Conservation (phyloP, 1,284 basidiomycete species). For the Microbotryum saponariae region DNA sequence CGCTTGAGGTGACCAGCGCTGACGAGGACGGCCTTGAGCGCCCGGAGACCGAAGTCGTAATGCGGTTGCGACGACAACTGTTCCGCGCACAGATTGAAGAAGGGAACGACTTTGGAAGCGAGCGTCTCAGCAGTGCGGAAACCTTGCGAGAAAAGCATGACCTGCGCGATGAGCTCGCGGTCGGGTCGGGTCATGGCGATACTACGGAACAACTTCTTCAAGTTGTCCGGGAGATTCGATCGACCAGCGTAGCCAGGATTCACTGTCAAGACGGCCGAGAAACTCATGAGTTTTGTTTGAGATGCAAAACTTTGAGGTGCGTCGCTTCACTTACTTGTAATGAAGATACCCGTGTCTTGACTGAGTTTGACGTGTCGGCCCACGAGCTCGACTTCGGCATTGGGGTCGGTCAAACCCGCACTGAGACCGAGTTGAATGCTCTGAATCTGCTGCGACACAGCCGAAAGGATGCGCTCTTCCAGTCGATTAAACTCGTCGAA, state of each 20-base stretch:
- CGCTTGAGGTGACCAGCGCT: conserved; percentile 97
- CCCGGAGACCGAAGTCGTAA: conserved; percentile 98
- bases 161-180: conserved; percentile 95
- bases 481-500: conserved; percentile 84
- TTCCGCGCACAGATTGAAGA: conserved; percentile 97
- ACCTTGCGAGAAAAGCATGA: conserved; percentile 98
- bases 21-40: conserved; percentile 90
- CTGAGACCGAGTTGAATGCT: conserved; percentile 94
- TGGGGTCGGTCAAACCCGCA: conserved; percentile 66
- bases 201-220: conserved; percentile 86
- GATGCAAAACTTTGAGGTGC: conserved; percentile 70
- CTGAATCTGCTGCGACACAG: conserved; percentile 98
- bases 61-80: conserved; percentile 95
- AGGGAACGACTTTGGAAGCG: conserved; percentile 95
- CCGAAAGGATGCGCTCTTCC: conserved; percentile 93
- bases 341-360: conserved; percentile 69
- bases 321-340: conserved; percentile 25
- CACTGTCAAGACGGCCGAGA: conserved; percentile 54
- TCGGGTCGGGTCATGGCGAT: conserved; percentile 99
- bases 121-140: conserved; percentile 94
- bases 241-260: conserved; percentile 94
- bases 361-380: conserved; percentile 90
- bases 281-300: not conserved
- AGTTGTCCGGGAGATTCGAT: conserved; percentile 90
- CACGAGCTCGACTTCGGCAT: conserved; percentile 88